These are phyloP conservation scores for Calonectria multiphialidica DNA, from an alignment of 2,329 filamentous ascomycete species.

Conservation along the genomic window DNA sequence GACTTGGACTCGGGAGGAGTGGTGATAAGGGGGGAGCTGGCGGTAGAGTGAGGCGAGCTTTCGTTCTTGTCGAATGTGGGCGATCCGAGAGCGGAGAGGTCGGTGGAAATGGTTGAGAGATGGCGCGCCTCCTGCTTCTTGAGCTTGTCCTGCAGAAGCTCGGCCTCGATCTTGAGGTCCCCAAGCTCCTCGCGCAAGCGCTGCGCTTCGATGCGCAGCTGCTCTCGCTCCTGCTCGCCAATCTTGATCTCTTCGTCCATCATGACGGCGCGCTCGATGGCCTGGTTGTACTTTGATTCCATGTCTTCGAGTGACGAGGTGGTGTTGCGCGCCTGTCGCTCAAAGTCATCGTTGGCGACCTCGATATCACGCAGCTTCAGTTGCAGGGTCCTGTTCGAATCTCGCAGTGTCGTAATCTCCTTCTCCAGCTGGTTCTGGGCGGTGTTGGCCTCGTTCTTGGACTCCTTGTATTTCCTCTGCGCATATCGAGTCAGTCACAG, in stretches of 20 bases:
- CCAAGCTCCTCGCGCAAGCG: constrained; percentile 90
- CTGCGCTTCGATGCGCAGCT: constrained; percentile 89
- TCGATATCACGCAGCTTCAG: constrained; percentile 93
- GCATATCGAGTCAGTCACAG: constrained; percentile 21
- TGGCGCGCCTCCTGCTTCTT: constrained; percentile 75
- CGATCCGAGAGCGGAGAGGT: constrained; percentile 74
- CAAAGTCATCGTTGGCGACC: constrained; percentile 98
- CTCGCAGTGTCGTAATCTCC: constrained; percentile 92
- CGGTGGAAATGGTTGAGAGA: constrained; percentile 70
- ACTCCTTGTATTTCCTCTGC: constrained; percentile 95
- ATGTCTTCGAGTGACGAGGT: constrained; percentile 96
- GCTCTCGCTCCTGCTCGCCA: constrained; percentile 92
- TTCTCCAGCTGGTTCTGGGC: constrained; percentile 92
- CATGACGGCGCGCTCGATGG: constrained; percentile 92
- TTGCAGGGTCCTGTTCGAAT: constrained; percentile 84
- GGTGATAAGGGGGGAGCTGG: constrained; percentile 89
- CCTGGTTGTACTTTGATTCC: constrained; percentile 95
- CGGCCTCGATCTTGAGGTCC: constrained; percentile 93
- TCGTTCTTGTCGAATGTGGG: constrained; percentile 77
- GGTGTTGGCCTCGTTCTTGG: constrained; percentile 86
- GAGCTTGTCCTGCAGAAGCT: constrained; percentile 94
- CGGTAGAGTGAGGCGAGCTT: constrained; percentile 83
- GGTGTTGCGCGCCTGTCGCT: constrained; percentile 94
- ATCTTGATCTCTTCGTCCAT: constrained; percentile 94
- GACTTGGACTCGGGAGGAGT: constrained; percentile 84